Conservation (phyloP, 306 rosid species). For the Cercis canadensis region DNA sequence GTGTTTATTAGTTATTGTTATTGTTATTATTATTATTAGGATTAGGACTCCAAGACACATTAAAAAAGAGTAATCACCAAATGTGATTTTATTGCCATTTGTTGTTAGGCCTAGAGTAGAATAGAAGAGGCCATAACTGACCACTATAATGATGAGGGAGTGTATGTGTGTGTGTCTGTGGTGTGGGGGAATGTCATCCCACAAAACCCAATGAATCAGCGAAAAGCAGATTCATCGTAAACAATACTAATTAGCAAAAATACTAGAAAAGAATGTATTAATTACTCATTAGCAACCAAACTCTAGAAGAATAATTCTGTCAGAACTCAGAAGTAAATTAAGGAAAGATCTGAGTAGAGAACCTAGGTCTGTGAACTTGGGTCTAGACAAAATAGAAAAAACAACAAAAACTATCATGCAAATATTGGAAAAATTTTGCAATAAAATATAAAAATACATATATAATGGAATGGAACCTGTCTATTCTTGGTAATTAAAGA, state of each 20-base stretch:
- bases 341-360: not conserved
- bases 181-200: not conserved
- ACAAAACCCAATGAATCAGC: conserved; percentile 35
- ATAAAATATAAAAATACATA: not conserved
- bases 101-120: not conserved
- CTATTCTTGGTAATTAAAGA: conserved; percentile 5
- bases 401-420: conserved; percentile 7
- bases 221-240: not conserved
- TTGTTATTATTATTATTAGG: not conserved
- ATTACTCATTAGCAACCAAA: conserved; percentile 17
- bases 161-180: not conserved
- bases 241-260: conserved; percentile 8
- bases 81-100: not conserved
- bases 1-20: conserved; percentile 9
- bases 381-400: not conserved
- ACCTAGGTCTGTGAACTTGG: conserved; percentile 32
- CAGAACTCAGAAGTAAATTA: conserved; percentile 44
- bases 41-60: not conserved
- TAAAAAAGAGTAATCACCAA: not conserved
- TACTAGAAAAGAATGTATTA: conserved; percentile 16
- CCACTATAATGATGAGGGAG: conserved; percentile 38
- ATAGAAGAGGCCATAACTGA: conserved; percentile 4
- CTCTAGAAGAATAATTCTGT: conserved; percentile 54
- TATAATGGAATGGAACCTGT: conserved; percentile 11
- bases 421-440: conserved; percentile 11